A percentile compares a stretch with the other conserved stretches of the same genome.
Conservation (phyloP, 2,329 filamentous ascomycete species). For the Immersiporthe knoxdaviesiana region DNA sequence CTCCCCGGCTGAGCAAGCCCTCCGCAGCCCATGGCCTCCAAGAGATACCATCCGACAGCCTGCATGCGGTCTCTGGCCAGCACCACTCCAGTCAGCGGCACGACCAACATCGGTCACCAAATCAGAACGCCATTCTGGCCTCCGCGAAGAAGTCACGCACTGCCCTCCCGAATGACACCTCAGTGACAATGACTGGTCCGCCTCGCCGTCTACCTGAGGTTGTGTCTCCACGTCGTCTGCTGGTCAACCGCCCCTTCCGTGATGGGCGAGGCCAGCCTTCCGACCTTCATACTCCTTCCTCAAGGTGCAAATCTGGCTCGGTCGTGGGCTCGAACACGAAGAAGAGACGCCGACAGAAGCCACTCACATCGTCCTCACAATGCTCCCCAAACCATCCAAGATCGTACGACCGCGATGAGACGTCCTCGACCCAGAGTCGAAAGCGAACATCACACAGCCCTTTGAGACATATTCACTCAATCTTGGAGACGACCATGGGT, state of each 20-base stretch:
- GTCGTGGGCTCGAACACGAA: conserved; percentile 23
- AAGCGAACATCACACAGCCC: neutral
- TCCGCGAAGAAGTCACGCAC: conserved; percentile 8
- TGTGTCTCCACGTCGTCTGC: neutral
- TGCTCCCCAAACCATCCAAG: neutral
- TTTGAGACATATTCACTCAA: conserved; percentile 3
- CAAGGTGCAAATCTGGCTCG: conserved; percentile 14
- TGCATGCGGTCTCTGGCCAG: neutral
- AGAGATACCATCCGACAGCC: neutral
- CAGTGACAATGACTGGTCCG: conserved; percentile 18
- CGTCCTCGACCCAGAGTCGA: conserved; percentile 7
- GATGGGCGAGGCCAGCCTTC: neutral
- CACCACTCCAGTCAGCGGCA: neutral
- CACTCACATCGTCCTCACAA: neutral
- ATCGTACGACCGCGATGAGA: conserved; percentile 3
- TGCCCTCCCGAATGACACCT: conserved; percentile 25
- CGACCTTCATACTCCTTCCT: conserved; percentile 9
- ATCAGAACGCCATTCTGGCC: neutral
- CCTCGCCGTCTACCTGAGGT: neutral
- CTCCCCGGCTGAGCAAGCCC: neutral
- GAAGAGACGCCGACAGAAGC: conserved; percentile 8
- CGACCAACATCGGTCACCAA: neutral
- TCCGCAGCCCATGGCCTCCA: neutral
- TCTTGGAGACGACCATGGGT: conserved; percentile 6
- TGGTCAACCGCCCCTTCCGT: conserved; percentile 5